These are phyloP conservation scores for Kluyveromyces marxianus DNA, from an alignment of 1,139 yeast genomes.

Conservation along the genomic window DNA sequence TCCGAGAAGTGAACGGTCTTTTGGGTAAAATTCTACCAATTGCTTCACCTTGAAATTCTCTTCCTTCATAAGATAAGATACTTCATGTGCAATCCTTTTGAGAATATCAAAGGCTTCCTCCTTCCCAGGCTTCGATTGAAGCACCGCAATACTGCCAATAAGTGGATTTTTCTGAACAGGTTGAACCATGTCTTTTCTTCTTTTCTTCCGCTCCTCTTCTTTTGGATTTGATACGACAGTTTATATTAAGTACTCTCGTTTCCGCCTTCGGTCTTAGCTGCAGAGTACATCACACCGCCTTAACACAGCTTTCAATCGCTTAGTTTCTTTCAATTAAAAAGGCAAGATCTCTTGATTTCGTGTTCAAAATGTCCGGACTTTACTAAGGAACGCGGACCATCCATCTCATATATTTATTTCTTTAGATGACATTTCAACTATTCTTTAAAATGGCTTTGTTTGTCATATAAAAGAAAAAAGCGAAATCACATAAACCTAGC, in stretches of 20 bases:
- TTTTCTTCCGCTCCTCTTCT: neutral
- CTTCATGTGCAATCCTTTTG: slow-evolving; percentile 52
- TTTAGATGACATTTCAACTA: neutral
- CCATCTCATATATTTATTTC: no score
- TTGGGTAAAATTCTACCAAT: slow-evolving; percentile 83
- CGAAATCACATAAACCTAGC: no score
- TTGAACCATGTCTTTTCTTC: slow-evolving; percentile 5
- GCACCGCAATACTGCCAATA: slow-evolving; percentile 41
- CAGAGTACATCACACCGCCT: no score
- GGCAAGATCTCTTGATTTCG: no score
- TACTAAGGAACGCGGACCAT: no score
- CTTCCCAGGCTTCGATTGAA: slow-evolving; percentile 45
- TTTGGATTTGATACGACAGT: neutral
- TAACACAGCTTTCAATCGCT: no score
- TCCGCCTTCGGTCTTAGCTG: no score
- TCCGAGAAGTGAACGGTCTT: slow-evolving; percentile 58
- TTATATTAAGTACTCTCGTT: no score
- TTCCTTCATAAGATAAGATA: slow-evolving; percentile 70
- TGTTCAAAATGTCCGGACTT: no score
- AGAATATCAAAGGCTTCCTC: slow-evolving; percentile 53
- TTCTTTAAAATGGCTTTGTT: no score
- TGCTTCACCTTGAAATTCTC: slow-evolving; percentile 59
- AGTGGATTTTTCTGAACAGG: slow-evolving; percentile 21
- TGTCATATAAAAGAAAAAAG: no score
- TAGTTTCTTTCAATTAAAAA: no score